These are phyloP conservation scores for Sclerotinia sclerotiorum DNA, from an alignment of 2,329 filamentous ascomycete genomes.

Conservation along the genomic window DNA sequence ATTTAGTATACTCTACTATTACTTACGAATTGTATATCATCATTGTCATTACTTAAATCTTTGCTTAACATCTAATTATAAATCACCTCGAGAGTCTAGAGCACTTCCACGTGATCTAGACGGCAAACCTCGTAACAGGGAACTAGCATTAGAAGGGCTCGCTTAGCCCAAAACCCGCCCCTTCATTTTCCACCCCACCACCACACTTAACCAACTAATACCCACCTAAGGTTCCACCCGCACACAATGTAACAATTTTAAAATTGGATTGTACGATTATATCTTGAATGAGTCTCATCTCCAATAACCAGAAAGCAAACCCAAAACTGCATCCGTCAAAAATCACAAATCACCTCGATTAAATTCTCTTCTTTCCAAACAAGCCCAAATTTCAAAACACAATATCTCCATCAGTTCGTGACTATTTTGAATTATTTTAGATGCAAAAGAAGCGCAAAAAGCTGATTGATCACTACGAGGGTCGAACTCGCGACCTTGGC, in stretches of 20 bases:
- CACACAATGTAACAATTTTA: neutral
- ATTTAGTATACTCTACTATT: too few species aligned
- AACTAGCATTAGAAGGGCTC: neutral
- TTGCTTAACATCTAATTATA: too few species aligned
- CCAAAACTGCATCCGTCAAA: neutral
- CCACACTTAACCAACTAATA: neutral
- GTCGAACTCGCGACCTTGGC: slow-evolving; percentile 8
- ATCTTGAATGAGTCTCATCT: neutral
- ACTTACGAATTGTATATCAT: too few species aligned
- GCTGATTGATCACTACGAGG: neutral
- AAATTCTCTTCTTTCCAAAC: neutral
- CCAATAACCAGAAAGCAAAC: too few species aligned
- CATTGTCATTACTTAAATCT: too few species aligned
- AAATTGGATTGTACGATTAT: neutral
- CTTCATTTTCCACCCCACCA: slow-evolving; percentile 11
- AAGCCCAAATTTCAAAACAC: neutral
- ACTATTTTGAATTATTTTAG: neutral
- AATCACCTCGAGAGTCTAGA: too few species aligned
- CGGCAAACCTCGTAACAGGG: too few species aligned
- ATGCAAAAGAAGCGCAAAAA: neutral
- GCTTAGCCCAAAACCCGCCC: neutral
- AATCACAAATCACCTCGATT: neutral
- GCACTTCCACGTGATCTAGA: too few species aligned
- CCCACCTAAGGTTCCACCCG: neutral
- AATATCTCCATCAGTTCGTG: neutral